A percentile compares a stretch with the other conserved stretches of the same genome.
These are phyloP conservation scores for Pontederia crassipes DNA, from an alignment of 176 grass and related monocot species.

Conservation along the genomic window DNA sequence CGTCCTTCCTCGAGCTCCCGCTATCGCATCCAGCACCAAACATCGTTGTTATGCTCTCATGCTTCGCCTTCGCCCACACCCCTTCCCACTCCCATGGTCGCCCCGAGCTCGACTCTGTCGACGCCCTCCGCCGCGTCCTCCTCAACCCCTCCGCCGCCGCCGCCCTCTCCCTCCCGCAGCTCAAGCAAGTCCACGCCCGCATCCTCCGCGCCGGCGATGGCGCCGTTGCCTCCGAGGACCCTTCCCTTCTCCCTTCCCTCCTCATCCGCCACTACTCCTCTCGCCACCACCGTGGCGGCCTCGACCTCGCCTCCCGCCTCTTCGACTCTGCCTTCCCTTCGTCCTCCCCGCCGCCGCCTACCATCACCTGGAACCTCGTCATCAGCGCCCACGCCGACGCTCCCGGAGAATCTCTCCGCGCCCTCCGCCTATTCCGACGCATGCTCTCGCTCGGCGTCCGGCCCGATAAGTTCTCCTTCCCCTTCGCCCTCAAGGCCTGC, in stretches of 20 bases:
- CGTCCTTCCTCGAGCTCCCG: no score
- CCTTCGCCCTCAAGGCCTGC: constrained; percentile 13
- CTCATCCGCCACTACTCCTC: constrained; percentile 8
- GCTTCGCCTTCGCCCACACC: not conserved
- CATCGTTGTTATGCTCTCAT: constrained; percentile 4
- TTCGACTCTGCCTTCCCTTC: not conserved
- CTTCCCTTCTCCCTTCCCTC: constrained; percentile 3
- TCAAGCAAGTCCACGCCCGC: constrained; percentile 7
- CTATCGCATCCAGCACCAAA: no score
- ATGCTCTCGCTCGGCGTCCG: constrained; percentile 9
- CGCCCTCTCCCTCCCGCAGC: not conserved
- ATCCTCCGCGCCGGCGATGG: constrained; percentile 2
- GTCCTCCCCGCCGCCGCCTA: not conserved
- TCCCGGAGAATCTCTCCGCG: not conserved
- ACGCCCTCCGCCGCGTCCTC: not conserved
- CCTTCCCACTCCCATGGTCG: not conserved
- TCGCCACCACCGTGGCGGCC: not conserved
- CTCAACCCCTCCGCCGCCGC: not conserved
- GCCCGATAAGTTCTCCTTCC: constrained; percentile 25
- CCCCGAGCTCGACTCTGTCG: not conserved
- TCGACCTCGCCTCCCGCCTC: constrained; percentile 12
- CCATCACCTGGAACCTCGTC: constrained; percentile 9
- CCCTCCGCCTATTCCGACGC: constrained; percentile 11
- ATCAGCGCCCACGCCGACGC: constrained; percentile 2
- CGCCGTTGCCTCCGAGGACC: not conserved